Base-by-base conservation (phyloP, 202 grass and related monocot species). In the Bolboschoenoplectus hybrid region DNA sequence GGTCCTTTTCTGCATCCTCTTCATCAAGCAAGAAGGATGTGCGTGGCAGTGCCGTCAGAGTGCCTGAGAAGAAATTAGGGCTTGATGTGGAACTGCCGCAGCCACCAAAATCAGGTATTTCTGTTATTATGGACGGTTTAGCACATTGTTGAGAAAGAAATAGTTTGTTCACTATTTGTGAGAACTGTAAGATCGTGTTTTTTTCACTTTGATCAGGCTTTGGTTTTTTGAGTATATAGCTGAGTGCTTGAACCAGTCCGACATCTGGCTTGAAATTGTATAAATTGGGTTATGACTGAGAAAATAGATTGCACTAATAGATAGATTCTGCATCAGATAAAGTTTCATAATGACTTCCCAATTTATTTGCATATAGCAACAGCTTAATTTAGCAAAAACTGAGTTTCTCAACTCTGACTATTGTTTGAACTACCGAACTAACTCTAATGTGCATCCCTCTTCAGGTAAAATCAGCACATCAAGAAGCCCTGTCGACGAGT, bases 391-490 rank as follows among this genome's bases (percentile, higher is more conserved):
- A 80, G 53, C 13, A 58, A 79, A 26, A 58, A 14, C 16, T 41
- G 52, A 53, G 35, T 58, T 57, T 6, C 35, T 57, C 35, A 41
- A 79, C 75, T 79, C 75, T 39, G 3, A 58, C 14, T 58, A 56
- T 7, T 79, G 50, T 39, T 58, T 58, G 13, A 58, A 80, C 35
- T 80, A 56, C 34, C 35, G 17, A 50, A 74, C 45, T 74, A 74
- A 60, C 71, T 74, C 10, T 51, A 43, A 16, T 80, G 7, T 80
- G 53, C 16, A 36, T 41, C 11, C 8, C 50, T n/a, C 66, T 56
- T 84, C 93, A 99, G 97, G 81, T 70, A 99, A 99, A 89, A 35
- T 89, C 82, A 94, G 89, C 88, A 45, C 85, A 86, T 80, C 81
- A 63, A 79, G 94, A 83, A 94, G 85, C 75, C 89, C 88, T 89